phyloP scores from a whole-genome alignment of 495 filamentous ascomycete species.

The Penicillium salamii region DNA sequence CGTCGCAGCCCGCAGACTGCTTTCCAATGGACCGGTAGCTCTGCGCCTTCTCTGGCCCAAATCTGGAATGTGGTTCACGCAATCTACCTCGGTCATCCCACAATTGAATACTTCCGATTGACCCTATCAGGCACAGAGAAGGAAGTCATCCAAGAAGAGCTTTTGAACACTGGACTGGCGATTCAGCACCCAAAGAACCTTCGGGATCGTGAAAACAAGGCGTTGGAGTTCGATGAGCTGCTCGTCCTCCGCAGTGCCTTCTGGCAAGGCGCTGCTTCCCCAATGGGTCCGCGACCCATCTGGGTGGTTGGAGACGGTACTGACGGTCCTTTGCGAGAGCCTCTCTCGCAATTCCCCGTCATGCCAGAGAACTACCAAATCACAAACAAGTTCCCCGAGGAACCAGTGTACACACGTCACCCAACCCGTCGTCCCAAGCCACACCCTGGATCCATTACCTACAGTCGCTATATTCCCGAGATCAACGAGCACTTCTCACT shows the following conservation, averaged over 20 bases:
- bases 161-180: constrained; percentile 51
- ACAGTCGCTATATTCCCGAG: constrained; percentile 67
- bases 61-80: constrained; percentile 62
- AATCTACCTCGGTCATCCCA: constrained; percentile 52
- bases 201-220: constrained; percentile 17
- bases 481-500: constrained; percentile 65
- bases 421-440: constrained; percentile 61
- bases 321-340: constrained; percentile 32
- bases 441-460: constrained; percentile 56
- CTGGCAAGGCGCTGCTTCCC: too few species aligned
- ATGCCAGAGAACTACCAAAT: constrained; percentile 54
- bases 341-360: constrained; percentile 45
- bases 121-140: constrained; percentile 38
- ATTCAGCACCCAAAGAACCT: constrained; percentile 45
- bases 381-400: constrained; percentile 49
- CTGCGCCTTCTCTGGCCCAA: constrained; percentile 51
- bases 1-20: constrained; percentile 35
- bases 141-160: constrained; percentile 43
- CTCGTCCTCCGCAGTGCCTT: constrained; percentile 34
- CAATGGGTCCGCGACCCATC: constrained; percentile 58
- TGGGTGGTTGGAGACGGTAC: constrained; percentile 48
- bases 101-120: constrained; percentile 54
- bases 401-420: constrained; percentile 51
- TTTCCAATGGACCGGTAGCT: constrained; percentile 36
- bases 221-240: constrained; percentile 23